phyloP scores from a whole-genome alignment of 2,329 filamentous ascomycete species.

The Dactylellina parvicollis region DNA sequence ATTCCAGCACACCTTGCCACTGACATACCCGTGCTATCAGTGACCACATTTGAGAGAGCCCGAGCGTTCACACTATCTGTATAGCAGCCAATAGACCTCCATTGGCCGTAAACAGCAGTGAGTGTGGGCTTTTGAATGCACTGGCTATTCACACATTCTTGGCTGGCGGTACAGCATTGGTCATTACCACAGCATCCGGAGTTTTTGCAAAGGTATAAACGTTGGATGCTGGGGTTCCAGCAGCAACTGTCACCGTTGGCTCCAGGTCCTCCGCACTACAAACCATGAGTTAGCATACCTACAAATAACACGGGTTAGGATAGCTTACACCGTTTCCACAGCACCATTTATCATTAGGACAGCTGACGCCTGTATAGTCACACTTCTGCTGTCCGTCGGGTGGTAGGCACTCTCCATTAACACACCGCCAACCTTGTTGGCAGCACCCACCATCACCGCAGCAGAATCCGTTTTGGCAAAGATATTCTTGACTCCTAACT shows the following conservation, averaged over 20 bases:
- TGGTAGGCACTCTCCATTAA: background rate
- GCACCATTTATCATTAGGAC: conserved; percentile 24
- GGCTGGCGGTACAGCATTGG: background rate
- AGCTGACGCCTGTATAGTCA: background rate
- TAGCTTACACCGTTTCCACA: conserved; percentile 5
- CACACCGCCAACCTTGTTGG: background rate
- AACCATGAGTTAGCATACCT: too few species aligned
- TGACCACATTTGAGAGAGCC: background rate
- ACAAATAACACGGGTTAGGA: too few species aligned
- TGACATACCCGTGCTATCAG: conserved; percentile 12
- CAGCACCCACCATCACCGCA: conserved; percentile 12
- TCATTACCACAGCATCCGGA: background rate
- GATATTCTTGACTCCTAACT: background rate
- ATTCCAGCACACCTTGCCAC: conserved; percentile 8
- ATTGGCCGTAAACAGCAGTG: background rate
- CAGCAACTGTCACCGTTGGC: conserved; percentile 35
- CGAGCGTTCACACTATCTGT: conserved; percentile 15
- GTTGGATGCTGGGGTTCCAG: background rate
- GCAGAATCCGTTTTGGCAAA: background rate
- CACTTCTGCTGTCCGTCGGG: conserved; percentile 10
- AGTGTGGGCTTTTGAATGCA: background rate
- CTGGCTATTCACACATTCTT: conserved; percentile 10
- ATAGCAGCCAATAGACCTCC: conserved; percentile 27
- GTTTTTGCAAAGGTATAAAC: conserved; percentile 8
- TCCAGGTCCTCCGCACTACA: conserved; percentile 27